These are phyloP conservation scores for Lonicera japonica DNA, from an alignment of 129 eudicot genomes.

Conservation along the genomic window DNA sequence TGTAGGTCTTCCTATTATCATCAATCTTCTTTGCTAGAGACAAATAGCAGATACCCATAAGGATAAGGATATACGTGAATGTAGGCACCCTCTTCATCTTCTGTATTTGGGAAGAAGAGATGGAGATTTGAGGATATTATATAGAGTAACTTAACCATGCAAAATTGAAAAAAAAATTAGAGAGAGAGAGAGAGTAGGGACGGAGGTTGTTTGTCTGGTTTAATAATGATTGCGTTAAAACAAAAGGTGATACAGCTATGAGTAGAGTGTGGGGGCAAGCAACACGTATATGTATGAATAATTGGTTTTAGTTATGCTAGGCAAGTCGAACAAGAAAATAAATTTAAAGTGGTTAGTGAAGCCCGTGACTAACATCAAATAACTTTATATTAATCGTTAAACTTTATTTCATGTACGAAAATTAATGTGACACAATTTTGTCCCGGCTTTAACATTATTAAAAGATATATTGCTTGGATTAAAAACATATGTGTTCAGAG, in stretches of 20 bases:
- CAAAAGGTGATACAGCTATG: conserved; percentile 35
- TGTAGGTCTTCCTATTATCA: conserved; percentile 61
- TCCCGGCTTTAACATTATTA: too few species aligned
- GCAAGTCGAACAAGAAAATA: neutral
- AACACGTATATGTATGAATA: too few species aligned
- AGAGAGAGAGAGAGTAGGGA: conserved; percentile 34
- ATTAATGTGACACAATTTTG: too few species aligned
- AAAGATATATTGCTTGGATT: too few species aligned
- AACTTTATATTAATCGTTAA: too few species aligned
- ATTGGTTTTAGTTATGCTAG: too few species aligned
- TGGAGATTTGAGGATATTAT: too few species aligned
- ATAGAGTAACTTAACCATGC: too few species aligned
- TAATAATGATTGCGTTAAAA: conserved; percentile 37
- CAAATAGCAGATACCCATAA: conserved; percentile 24
- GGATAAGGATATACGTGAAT: conserved; percentile 10
- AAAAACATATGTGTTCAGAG: too few species aligned
- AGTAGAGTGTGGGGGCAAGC: conserved; percentile 9
- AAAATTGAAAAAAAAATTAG: neutral
- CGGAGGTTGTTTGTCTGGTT: conserved; percentile 30
- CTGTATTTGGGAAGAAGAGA: conserved; percentile 9
- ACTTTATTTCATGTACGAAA: too few species aligned
- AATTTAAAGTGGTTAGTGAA: too few species aligned
- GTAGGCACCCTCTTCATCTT: conserved; percentile 5
- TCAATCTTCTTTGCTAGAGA: conserved; percentile 11
- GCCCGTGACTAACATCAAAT: too few species aligned